Percentiles rank a stretch among this genome's conserved stretches.
Evolutionary conservation across 306 rosid genomes (phyloP).

Genomic region (Fagus sylvatica): DNA sequence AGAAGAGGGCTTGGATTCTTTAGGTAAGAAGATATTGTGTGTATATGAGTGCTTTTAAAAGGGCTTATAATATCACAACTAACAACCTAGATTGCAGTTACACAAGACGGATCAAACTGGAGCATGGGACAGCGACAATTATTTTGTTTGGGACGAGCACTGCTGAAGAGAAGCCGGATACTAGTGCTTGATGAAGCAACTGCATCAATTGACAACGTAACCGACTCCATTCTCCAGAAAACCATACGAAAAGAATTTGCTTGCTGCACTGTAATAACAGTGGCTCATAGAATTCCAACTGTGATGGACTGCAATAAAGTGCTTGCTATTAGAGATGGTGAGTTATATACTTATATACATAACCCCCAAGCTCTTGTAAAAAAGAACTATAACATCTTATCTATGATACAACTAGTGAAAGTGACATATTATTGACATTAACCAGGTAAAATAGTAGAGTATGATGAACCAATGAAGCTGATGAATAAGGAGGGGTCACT

Average conservation of each 20-base stretch:
- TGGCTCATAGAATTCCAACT: slow-evolving; percentile 38
- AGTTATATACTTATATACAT: no score
- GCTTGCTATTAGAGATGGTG: slow-evolving; percentile 34
- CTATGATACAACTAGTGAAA: neutral
- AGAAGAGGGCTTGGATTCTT: slow-evolving; percentile 28
- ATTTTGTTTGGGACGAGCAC: slow-evolving; percentile 31
- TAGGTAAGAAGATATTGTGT: slow-evolving; percentile 18
- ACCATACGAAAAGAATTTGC: slow-evolving; percentile 34
- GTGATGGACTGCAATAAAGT: slow-evolving; percentile 38
- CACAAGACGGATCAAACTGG: slow-evolving; percentile 39
- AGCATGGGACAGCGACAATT: slow-evolving; percentile 39
- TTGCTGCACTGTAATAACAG: slow-evolving; percentile 34
- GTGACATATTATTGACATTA: neutral
- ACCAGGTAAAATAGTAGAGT: slow-evolving; percentile 34
- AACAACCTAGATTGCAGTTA: slow-evolving; percentile 14
- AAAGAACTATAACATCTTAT: neutral
- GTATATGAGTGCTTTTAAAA: neutral
- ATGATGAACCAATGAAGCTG: slow-evolving; percentile 32
- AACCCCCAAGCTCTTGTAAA: neutral
- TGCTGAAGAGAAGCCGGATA: slow-evolving; percentile 33
- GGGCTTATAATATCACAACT: neutral
- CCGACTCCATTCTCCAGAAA: slow-evolving; percentile 25
- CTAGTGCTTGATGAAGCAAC: slow-evolving; percentile 39
- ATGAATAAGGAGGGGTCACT: slow-evolving; percentile 26
- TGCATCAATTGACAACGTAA: slow-evolving; percentile 36